Conservation (phyloP, 805 yeast genomes). For the Suhomyces xylopsoci region DNA sequence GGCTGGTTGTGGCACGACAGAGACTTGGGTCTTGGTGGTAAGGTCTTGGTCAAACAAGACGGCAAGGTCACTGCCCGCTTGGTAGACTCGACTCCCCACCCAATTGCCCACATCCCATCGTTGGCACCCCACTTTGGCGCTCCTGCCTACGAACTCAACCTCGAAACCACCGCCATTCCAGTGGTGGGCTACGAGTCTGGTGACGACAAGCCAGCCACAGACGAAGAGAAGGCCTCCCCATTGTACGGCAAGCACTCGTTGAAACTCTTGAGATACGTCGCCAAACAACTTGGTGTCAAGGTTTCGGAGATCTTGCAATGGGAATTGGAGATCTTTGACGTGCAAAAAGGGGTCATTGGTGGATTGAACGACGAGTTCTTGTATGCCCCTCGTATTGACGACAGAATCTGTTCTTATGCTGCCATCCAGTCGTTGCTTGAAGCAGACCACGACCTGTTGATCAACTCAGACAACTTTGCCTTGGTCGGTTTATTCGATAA, state of each 20-base stretch:
- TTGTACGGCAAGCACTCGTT: slow-evolving; percentile 67
- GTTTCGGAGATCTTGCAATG: slow-evolving; percentile 64
- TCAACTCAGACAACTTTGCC: slow-evolving; percentile 41
- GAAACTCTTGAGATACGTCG: slow-evolving; percentile 63
- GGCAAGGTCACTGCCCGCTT: slow-evolving; percentile 41
- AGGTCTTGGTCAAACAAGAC: slow-evolving; percentile 50
- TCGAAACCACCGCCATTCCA: slow-evolving; percentile 76
- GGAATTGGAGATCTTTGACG: slow-evolving; percentile 78
- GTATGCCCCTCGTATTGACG: slow-evolving; percentile 82
- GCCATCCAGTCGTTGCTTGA: slow-evolving; percentile 60
- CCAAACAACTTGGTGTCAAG: slow-evolving; percentile 54
- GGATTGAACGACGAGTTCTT: slow-evolving; percentile 76
- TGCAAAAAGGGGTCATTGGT: slow-evolving; percentile 74
- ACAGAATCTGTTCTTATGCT: slow-evolving; percentile 75
- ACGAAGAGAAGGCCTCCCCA: slow-evolving; percentile 61
- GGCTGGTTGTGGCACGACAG: slow-evolving; percentile 74
- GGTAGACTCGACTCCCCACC: slow-evolving; percentile 60
- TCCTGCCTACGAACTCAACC: slow-evolving; percentile 64
- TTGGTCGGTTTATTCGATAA: slow-evolving; percentile 69
- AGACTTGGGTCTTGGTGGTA: slow-evolving; percentile 82
- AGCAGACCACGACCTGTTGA: slow-evolving; percentile 21
- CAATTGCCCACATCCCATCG: slow-evolving; percentile 78
- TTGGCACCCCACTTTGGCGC: slow-evolving; percentile 85
- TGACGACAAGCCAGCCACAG: slow-evolving; percentile 49
- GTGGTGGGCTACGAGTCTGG: slow-evolving; percentile 56